Percentiles rank a stretch among this genome's conserved stretches.
phyloP scores from a whole-genome alignment of 2,329 filamentous ascomycete species.

The Colletotrichum filicis region DNA sequence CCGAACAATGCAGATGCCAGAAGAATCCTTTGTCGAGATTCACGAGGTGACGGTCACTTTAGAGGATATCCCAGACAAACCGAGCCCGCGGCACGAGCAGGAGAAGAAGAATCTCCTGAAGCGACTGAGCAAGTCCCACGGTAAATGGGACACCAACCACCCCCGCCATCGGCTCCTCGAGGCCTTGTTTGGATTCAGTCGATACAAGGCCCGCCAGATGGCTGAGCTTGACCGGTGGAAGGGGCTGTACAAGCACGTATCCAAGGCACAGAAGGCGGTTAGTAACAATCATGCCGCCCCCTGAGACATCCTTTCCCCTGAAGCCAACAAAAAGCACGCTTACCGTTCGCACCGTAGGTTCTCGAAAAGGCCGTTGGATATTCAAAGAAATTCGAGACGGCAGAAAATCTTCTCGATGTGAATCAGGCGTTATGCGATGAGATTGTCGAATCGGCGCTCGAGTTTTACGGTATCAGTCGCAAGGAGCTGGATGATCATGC shows the following conservation, averaged over 20 bases:
- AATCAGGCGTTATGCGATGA: slow-evolving; percentile 59
- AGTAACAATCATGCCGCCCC: not conserved
- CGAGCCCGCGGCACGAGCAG: slow-evolving; percentile 41
- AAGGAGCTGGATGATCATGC: slow-evolving; percentile 57
- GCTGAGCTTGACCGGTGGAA: slow-evolving; percentile 49
- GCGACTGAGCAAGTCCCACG: slow-evolving; percentile 42
- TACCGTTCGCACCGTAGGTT: slow-evolving; percentile 43
- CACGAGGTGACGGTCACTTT: slow-evolving; percentile 42
- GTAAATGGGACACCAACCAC: slow-evolving; percentile 48
- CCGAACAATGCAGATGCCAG: slow-evolving; percentile 8
- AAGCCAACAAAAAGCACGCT: not conserved
- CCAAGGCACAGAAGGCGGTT: slow-evolving; percentile 47
- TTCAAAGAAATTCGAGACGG: slow-evolving; percentile 60
- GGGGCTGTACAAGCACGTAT: slow-evolving; percentile 49
- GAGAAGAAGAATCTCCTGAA: slow-evolving; percentile 45
- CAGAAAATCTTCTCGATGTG: slow-evolving; percentile 52
- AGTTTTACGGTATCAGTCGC: slow-evolving; percentile 56
- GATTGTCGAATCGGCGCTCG: slow-evolving; percentile 56
- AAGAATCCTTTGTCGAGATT: slow-evolving; percentile 37
- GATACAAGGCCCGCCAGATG: slow-evolving; percentile 48
- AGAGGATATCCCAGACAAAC: slow-evolving; percentile 36
- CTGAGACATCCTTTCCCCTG: too few species aligned
- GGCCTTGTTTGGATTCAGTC: slow-evolving; percentile 49
- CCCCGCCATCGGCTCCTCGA: slow-evolving; percentile 53
- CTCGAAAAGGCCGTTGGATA: slow-evolving; percentile 69